phyloP scores from a whole-genome alignment of 441 rosid genomes.

The Biscutella laevigata region DNA sequence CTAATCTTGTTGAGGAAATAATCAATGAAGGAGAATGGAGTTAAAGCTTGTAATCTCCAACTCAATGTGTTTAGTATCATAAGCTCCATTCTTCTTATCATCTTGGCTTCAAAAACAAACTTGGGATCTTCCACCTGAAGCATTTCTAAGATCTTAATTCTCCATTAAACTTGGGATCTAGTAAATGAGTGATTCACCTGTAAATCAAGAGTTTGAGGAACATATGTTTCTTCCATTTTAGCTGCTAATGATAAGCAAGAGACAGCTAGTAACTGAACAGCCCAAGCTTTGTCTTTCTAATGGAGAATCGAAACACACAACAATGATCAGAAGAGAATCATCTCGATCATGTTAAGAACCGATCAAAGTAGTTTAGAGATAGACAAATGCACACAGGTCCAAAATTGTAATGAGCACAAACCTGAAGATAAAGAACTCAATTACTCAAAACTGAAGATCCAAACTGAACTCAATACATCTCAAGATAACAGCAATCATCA shows the following conservation, averaged over 20 bases:
- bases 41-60: slow-evolving; percentile 49
- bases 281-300: slow-evolving; percentile 46
- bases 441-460: too few species aligned
- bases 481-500: too few species aligned
- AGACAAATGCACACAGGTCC: slow-evolving; percentile 31
- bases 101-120: slow-evolving; percentile 49
- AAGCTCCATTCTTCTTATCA: slow-evolving; percentile 57
- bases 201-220: slow-evolving; percentile 43
- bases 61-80: slow-evolving; percentile 40
- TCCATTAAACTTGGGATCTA: not conserved
- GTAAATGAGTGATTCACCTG: slow-evolving; percentile 29
- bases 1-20: slow-evolving; percentile 32
- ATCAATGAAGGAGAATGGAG: slow-evolving; percentile 53
- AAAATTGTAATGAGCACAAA: slow-evolving; percentile 29
- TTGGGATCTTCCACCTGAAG: slow-evolving; percentile 47
- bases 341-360: slow-evolving; percentile 30
- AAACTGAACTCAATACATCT: not conserved
- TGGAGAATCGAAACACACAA: slow-evolving; percentile 11
- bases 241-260: slow-evolving; percentile 55
- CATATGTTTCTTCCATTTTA: slow-evolving; percentile 47
- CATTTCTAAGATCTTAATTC: too few species aligned
- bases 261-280: slow-evolving; percentile 42
- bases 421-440: slow-evolving; percentile 34
- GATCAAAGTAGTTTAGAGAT: slow-evolving; percentile 38
- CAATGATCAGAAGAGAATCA: not conserved